These are phyloP conservation scores for Entomortierella beljakovae DNA, from an alignment of 192 early-diverging fungal species.

Conservation along the genomic window DNA sequence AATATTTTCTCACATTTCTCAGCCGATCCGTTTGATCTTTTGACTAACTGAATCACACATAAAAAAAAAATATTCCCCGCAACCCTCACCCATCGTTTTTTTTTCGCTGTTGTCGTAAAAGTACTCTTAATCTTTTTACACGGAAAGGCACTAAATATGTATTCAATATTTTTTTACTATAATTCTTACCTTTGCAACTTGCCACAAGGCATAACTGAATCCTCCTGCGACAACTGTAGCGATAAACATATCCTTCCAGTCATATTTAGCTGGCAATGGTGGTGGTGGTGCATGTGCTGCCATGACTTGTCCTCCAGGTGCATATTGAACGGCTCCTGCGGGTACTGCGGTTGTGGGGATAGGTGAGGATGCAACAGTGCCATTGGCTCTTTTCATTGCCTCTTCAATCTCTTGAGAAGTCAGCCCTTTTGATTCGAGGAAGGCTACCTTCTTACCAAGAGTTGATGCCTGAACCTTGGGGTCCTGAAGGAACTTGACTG, in stretches of 20 bases:
- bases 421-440: constrained; percentile 96
- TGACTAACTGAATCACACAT: too few relatives aligned
- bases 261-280: constrained; percentile 68
- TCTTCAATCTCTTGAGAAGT: constrained; percentile 92
- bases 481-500: constrained; percentile 93
- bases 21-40: constrained; percentile 14
- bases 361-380: constrained; percentile 28
- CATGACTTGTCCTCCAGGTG: constrained; percentile 48
- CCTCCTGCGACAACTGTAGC: constrained; percentile 88
- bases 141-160: too few relatives aligned
- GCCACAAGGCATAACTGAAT: constrained; percentile 88
- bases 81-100: background rate
- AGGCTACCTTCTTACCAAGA: constrained; percentile 92
- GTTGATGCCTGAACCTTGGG: constrained; percentile 91
- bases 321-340: constrained; percentile 1
- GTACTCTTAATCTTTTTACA: too few relatives aligned
- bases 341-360: constrained; percentile 12
- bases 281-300: constrained; percentile 24
- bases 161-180: constrained; percentile 6
- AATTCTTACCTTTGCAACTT: constrained; percentile 74
- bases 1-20: too few relatives aligned
- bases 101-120: too few relatives aligned
- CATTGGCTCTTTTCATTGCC: constrained; percentile 78
- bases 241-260: constrained; percentile 96
- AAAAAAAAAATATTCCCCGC: too few relatives aligned